Evolutionary conservation across 345 rosid species (phyloP).

Genomic region (Conringia planisiliqua): DNA sequence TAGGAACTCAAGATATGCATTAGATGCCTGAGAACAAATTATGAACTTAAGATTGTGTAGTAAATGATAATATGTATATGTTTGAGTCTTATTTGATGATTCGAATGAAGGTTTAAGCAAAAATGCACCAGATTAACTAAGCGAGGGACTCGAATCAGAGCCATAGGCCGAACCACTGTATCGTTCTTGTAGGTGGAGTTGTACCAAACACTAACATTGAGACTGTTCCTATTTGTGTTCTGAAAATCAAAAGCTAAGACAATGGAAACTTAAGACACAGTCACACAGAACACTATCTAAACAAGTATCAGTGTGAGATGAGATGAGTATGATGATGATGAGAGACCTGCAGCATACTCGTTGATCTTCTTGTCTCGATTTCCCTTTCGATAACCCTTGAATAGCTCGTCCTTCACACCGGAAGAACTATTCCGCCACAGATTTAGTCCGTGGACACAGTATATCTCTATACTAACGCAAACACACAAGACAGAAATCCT

Average conservation of each 20-base stretch:
- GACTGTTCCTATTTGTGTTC: constrained; percentile 50
- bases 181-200: constrained; percentile 64
- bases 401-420: constrained; percentile 60
- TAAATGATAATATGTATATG: not conserved
- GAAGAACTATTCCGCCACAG: constrained; percentile 70
- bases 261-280: constrained; percentile 1
- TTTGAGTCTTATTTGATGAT: not conserved
- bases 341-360: constrained; percentile 71
- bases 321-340: constrained; percentile 23
- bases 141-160: constrained; percentile 65
- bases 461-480: constrained; percentile 40
- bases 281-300: not conserved
- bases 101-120: not conserved
- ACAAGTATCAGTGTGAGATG: not conserved
- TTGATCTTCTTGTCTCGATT: constrained; percentile 60
- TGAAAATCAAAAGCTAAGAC: constrained; percentile 83
- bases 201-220: constrained; percentile 80
- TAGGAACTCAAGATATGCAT: constrained; percentile 68
- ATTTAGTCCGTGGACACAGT: constrained; percentile 54
- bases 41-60: not conserved
- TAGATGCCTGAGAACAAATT: constrained; percentile 54
- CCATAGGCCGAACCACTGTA: constrained; percentile 24
- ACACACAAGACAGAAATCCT: constrained; percentile 11
- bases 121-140: constrained; percentile 71
- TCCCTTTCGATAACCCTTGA: constrained; percentile 64